Evolutionary conservation across 2,329 filamentous ascomycete species (phyloP).

Genomic region (Penicillium olsonii): DNA sequence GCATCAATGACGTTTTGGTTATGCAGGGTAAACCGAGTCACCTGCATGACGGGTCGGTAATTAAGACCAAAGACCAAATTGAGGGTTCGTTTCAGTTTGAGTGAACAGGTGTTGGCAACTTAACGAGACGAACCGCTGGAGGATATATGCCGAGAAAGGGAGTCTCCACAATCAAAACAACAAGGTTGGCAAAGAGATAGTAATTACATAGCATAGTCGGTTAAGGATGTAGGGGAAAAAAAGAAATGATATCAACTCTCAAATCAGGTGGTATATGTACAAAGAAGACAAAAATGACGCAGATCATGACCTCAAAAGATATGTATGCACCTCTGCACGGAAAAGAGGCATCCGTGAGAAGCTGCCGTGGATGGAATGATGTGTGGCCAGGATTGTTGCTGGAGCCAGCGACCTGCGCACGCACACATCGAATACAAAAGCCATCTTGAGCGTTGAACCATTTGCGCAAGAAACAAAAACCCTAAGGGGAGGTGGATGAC

Average conservation of each 20-base stretch:
- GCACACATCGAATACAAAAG: conserved; percentile 10
- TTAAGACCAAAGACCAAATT: too few species aligned
- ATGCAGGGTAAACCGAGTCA: too few species aligned
- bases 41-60: too few species aligned
- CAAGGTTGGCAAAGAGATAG: not conserved
- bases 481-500: conserved; percentile 10
- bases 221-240: conserved; percentile 5
- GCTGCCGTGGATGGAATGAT: conserved; percentile 7
- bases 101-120: too few species aligned
- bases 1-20: too few species aligned
- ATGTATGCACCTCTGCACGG: conserved; percentile 16
- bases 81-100: too few species aligned
- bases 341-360: conserved; percentile 9
- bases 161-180: not conserved
- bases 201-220: not conserved
- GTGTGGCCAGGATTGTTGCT: conserved; percentile 7
- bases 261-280: conserved; percentile 29
- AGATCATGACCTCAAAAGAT: conserved; percentile 19
- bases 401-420: conserved; percentile 11
- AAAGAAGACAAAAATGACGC: conserved; percentile 16
- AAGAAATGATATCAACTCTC: conserved; percentile 21
- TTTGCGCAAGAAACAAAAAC: conserved; percentile 20
- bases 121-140: not conserved
- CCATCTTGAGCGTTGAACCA: conserved; percentile 12
- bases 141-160: too few species aligned